Evolutionary conservation across 441 rosid genomes (phyloP), one percentile per base, ranked within the genome.

Genomic region (Macaranga tanarius): DNA sequence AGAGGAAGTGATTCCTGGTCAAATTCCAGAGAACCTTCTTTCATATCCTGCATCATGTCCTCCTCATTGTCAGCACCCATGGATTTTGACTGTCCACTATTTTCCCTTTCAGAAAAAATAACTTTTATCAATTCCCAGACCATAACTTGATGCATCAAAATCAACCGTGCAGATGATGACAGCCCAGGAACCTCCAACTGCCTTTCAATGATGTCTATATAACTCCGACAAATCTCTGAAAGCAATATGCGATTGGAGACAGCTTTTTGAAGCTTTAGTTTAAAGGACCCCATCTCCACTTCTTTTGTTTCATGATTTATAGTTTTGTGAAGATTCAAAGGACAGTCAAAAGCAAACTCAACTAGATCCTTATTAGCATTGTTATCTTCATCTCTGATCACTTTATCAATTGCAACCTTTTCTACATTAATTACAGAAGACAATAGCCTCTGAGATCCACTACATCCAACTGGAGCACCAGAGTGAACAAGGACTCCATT

Each of bases 61-160:
- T 91, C 99, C 86, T 92, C 98, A 75, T 84, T 85, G 79, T 91
- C 99, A 82, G 85, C 88, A 80, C 79, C 90, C 69, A 79, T 79
- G 72, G 89, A 82, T 74, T 84, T 89, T 44, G 77, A 77, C 65
- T 77, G 90, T 67, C 81, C 90, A 78, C 79, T 76, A 66, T 71
- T 77, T 80, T 89, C 97, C 71, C 87, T 90, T 72, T 91, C 97
- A 47, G 95, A 84, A 64, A 91, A 93, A 70, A 95, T 97, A 84
- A 93, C 98, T 77, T 86, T 93, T 65, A 93, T 89, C 79, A 93
- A 87, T 84, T 95, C 98, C 99, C 99, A 95, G 52, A 87, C 90
- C 90, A 93, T 91, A 71, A 90, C 98, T 79, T 95, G 95, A 83
- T 95, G 95, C 85, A 81, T 89, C 87, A 88, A 88, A 83, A 88